Evolutionary conservation across 1,139 yeast species (phyloP).

Genomic region (Debaryomyces subglobosus): DNA sequence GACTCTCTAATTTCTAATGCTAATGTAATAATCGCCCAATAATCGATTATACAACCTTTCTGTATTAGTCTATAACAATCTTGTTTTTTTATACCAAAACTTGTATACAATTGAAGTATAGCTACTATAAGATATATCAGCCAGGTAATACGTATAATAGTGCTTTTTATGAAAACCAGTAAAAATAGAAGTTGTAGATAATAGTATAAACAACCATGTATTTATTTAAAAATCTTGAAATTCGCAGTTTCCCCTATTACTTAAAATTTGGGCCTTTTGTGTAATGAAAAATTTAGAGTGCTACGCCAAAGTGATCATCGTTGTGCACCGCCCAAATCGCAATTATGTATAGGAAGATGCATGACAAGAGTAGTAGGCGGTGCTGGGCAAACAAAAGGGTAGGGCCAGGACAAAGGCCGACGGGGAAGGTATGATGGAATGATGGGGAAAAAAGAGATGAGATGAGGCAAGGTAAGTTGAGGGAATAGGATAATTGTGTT

Average conservation of each 20-base stretch:
- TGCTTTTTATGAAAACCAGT: neutral
- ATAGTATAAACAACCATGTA: neutral
- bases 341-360: neutral
- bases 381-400: neutral
- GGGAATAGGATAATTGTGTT: too few species aligned
- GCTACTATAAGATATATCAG: neutral
- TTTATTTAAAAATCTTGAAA: neutral
- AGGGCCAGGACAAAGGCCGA: neutral
- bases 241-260: constrained; percentile 7
- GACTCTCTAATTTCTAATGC: neutral
- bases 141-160: neutral
- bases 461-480: too few species aligned
- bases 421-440: too few species aligned
- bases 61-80: neutral
- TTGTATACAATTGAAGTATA: neutral
- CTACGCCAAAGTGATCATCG: constrained; percentile 4
- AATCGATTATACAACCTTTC: neutral
- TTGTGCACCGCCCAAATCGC: constrained; percentile 1
- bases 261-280: neutral
- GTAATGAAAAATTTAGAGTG: constrained; percentile 6
- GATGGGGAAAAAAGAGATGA: too few species aligned
- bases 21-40: neutral
- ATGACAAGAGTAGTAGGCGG: neutral
- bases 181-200: neutral
- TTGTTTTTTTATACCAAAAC: neutral